phyloP scores from a whole-genome alignment of 176 grass and related monocot species.

The Elymus sibiricus region DNA sequence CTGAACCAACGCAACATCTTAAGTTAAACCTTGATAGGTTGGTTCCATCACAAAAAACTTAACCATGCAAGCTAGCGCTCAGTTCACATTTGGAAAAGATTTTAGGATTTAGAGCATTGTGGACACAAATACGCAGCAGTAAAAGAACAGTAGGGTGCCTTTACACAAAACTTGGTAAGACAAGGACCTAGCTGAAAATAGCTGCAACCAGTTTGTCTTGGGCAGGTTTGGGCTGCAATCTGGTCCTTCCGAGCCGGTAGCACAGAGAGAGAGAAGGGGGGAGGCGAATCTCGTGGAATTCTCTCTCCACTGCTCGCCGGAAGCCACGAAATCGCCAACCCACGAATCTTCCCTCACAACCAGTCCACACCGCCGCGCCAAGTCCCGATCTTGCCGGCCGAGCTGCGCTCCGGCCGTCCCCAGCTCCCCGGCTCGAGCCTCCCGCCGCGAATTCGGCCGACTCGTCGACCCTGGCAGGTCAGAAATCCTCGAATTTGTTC shows the following conservation, averaged over 20 bases:
- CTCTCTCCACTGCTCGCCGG: not conserved
- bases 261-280: not conserved
- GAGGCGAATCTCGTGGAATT: constrained; percentile 31
- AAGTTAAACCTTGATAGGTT: no score
- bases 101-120: no score
- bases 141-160: not conserved
- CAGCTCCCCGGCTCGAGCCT: not conserved
- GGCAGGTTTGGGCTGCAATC: not conserved
- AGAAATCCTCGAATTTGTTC: not conserved
- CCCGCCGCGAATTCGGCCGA: not conserved
- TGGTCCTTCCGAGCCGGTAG: constrained; percentile 11
- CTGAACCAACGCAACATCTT: no score
- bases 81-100: no score
- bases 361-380: not conserved
- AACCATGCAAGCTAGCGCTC: no score
- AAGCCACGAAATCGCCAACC: constrained; percentile 5
- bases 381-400: constrained; percentile 20
- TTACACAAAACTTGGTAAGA: not conserved
- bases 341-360: not conserved
- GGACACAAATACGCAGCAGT: no score
- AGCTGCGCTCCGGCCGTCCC: not conserved
- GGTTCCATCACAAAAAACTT: no score
- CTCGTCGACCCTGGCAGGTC: constrained; percentile 12
- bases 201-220: not conserved
- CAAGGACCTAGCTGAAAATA: not conserved